phyloP scores from a whole-genome alignment of 805 yeast genomes.

The Wickerhamiella occidentalis region DNA sequence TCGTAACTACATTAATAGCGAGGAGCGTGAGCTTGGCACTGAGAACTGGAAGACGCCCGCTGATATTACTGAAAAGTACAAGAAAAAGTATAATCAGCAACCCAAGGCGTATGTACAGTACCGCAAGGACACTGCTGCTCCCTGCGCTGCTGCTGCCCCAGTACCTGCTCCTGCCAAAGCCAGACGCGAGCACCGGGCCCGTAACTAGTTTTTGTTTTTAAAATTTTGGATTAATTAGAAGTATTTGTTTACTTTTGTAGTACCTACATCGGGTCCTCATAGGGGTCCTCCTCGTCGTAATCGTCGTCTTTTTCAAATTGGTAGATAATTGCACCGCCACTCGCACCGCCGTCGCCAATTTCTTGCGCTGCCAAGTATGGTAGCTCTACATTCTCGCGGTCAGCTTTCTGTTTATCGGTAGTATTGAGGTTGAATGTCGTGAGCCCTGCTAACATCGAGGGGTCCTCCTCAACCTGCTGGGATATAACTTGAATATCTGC shows the following conservation, averaged over 20 bases:
- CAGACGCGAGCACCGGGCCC: not conserved
- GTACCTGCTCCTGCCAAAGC: not conserved
- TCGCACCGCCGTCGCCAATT: conserved; percentile 38
- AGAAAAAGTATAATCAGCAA: not conserved
- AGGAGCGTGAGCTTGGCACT: not conserved
- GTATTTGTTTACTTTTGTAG: too few species aligned
- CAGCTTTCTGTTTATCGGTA: conserved; percentile 59
- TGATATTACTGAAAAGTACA: not conserved
- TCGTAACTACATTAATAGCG: conserved; percentile 4
- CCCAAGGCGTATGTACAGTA: not conserved
- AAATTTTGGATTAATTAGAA: not conserved
- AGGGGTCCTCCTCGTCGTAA: conserved; percentile 96
- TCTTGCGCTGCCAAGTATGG: conserved; percentile 88
- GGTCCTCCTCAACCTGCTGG: conserved; percentile 26
- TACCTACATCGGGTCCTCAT: conserved; percentile 75
- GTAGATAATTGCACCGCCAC: conserved; percentile 91
- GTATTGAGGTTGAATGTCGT: conserved; percentile 83
- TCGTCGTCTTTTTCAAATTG: conserved; percentile 95
- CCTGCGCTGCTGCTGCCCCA: not conserved
- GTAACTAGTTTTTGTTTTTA: not conserved
- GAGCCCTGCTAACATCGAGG: conserved; percentile 51
- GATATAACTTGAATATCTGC: conserved; percentile 27
- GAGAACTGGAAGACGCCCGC: conserved; percentile 4
- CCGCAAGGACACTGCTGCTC: not conserved
- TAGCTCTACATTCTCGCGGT: conserved; percentile 72